Base-by-base conservation (phyloP, 2,329 filamentous ascomycete species). In the Aspergillus sp. region DNA sequence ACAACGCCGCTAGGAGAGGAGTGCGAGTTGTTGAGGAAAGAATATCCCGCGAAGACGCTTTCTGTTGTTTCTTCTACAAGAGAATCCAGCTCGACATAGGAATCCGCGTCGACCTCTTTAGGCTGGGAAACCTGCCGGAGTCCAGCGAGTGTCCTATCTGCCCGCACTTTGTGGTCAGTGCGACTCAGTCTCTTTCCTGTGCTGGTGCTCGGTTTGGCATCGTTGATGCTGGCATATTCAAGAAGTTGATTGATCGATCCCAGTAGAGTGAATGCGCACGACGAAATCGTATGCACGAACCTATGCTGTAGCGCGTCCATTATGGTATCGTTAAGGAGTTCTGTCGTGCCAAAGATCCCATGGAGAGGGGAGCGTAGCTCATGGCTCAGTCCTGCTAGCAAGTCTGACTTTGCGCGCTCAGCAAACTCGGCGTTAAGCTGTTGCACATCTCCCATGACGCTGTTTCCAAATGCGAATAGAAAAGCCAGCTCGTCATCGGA, bases 221-320 rank as follows among this genome's bases (percentile, higher is more conserved):
- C n/a, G n/a, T n/a, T 49, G 24, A 57, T 54, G n/a, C 43, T 45
- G 0, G 52, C 40, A 10, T 51, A 47, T 8, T 59, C 57, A 0
- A 61, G 49, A 13, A 62, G 35, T 28, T 60, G 49, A 24, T 62
- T 58, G 26, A 67, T 55, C 1, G 60, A 63, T 29, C 65, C 62
- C 1, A 66, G 43, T 0, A 67, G 43, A 1, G 63, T 65, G 2
- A 55, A 51, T 1, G 58, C 63, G 37, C 61, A 67, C 6, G 48
- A 57, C 19, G 57, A 51, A 12, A 66, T 55, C 0, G 60, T 57
- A 22, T 55, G 44, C 1, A 61, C 44, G 33, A 61, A 36, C 3
- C 47, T 47, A 11, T 42, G 41, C 20, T 60, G 57, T 4, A 45
- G 41, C 8, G 48, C 42, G 7, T 44, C 45, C 24, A 51, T 44